Evolutionary conservation across 495 filamentous ascomycete species (phyloP).

Genomic region (Hypoxylon lienhwacheense): DNA sequence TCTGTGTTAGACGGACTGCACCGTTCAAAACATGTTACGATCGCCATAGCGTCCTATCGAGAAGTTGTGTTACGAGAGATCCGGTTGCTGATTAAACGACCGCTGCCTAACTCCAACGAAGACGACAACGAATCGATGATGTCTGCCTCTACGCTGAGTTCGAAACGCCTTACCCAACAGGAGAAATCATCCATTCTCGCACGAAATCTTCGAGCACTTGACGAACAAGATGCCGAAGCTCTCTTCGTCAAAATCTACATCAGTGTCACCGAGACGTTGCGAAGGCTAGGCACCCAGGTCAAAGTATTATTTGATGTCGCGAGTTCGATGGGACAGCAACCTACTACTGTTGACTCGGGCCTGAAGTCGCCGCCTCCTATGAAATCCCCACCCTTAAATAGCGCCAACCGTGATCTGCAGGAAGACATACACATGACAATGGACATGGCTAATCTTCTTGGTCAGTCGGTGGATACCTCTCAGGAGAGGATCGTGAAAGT

Average conservation of each 20-base stretch:
- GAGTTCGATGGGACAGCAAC: constrained; percentile 63
- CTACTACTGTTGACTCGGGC: constrained; percentile 27
- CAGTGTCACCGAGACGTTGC: constrained; percentile 80
- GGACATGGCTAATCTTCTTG: constrained; percentile 92
- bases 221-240: constrained; percentile 81
- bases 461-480: constrained; percentile 88
- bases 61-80: constrained; percentile 87
- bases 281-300: constrained; percentile 83
- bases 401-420: constrained; percentile 56
- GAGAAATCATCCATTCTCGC: constrained; percentile 89
- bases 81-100: constrained; percentile 78
- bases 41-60: constrained; percentile 81
- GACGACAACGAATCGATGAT: constrained; percentile 91
- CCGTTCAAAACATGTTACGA: constrained; percentile 71
- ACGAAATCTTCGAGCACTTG: constrained; percentile 86
- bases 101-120: constrained; percentile 87
- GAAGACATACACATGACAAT: constrained; percentile 83
- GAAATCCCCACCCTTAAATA: constrained; percentile 39
- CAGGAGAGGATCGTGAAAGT: constrained; percentile 92
- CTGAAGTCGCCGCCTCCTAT: constrained; percentile 50
- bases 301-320: constrained; percentile 96
- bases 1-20: constrained; percentile 75
- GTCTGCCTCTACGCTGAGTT: constrained; percentile 78
- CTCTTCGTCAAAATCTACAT: constrained; percentile 82
- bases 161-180: constrained; percentile 71